phyloP scores from a whole-genome alignment of 148 eudicot species.

The Rheum nobile region DNA sequence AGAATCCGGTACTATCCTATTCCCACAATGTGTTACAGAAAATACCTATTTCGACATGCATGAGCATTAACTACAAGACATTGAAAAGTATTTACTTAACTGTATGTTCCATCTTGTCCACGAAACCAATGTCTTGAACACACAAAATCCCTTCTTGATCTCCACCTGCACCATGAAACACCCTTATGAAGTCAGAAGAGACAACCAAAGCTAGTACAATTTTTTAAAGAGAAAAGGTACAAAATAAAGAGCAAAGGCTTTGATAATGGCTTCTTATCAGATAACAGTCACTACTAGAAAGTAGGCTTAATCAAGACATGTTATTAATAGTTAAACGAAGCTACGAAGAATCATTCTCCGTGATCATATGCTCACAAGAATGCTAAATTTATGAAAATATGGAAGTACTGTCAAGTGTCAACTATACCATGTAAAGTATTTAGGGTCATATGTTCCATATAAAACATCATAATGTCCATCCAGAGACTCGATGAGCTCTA shows the following conservation, averaged over 20 bases:
- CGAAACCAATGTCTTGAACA: conserved; percentile 95
- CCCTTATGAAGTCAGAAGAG: neutral
- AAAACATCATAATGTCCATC: conserved; percentile 86
- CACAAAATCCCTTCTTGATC: conserved; percentile 70
- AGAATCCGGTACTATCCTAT: no score
- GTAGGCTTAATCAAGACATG: neutral
- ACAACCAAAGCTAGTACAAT: neutral
- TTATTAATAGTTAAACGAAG: neutral
- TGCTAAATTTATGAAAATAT: neutral
- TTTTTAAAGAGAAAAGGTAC: neutral
- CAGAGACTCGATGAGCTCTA: conserved; percentile 72
- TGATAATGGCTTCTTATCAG: neutral
- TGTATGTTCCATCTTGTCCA: conserved; percentile 92
- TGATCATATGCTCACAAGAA: neutral
- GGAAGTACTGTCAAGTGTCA: neutral
- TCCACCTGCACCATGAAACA: conserved; percentile 48
- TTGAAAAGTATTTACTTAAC: conserved; percentile 30
- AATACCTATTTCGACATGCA: neutral
- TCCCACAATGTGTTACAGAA: no score
- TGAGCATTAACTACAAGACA: neutral
- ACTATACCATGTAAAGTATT: conserved; percentile 54
- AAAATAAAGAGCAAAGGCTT: neutral
- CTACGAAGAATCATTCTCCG: neutral
- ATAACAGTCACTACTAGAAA: neutral
- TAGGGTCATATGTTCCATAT: conserved; percentile 72